Conservation (phyloP, 345 rosid genomes). For the Microcos paniculata region DNA sequence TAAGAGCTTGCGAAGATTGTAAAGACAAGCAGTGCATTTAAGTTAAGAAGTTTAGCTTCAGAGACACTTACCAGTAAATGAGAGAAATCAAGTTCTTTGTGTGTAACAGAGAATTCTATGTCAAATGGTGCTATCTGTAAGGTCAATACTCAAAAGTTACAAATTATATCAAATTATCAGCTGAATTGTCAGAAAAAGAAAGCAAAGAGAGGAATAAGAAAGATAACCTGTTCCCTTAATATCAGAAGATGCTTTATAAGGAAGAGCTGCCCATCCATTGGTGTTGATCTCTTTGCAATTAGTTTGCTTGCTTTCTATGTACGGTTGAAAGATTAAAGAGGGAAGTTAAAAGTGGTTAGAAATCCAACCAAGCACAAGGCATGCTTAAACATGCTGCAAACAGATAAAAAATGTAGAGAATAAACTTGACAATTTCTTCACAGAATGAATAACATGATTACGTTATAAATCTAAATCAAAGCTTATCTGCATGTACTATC, state of each 20-base stretch:
- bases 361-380: not conserved
- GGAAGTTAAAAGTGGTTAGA: not conserved
- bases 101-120: slow-evolving; percentile 89
- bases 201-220: slow-evolving; percentile 15
- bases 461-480: not conserved
- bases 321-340: slow-evolving; percentile 17
- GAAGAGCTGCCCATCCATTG: slow-evolving; percentile 95
- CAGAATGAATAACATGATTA: not conserved
- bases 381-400: slow-evolving; percentile 1
- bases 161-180: not conserved
- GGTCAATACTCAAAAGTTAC: slow-evolving; percentile 15
- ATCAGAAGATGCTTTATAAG: slow-evolving; percentile 92
- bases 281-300: slow-evolving; percentile 66
- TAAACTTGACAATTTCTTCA: not conserved
- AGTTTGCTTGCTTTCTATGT: slow-evolving; percentile 90
- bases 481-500: not conserved
- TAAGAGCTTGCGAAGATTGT: not conserved
- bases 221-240: slow-evolving; percentile 87
- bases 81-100: slow-evolving; percentile 99
- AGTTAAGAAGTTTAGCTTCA: not conserved
- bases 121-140: slow-evolving; percentile 94
- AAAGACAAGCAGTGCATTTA: not conserved
- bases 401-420: not conserved
- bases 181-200: slow-evolving; percentile 17
- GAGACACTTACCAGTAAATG: slow-evolving; percentile 84